Conservation (phyloP, 2,329 filamentous ascomycete genomes). For the Botrytis tulipae region DNA sequence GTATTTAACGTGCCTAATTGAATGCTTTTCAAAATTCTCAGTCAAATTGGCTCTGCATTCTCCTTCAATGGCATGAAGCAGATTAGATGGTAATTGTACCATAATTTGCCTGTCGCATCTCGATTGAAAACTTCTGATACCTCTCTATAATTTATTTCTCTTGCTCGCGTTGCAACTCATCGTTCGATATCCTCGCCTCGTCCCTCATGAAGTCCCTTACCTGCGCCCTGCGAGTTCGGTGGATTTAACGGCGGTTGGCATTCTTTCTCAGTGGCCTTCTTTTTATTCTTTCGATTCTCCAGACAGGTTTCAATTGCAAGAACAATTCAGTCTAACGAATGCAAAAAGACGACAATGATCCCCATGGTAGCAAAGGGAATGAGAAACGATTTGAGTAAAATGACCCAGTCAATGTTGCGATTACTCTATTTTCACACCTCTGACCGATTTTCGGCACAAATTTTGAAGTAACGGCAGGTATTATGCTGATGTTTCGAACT, state of each 20-base stretch:
- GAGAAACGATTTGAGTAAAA: no score
- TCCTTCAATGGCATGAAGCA: background rate
- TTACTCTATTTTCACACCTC: background rate
- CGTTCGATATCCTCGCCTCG: background rate
- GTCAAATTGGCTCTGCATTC: background rate
- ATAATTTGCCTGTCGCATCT: background rate
- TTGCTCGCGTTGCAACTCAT: background rate
- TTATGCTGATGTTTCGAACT: no score
- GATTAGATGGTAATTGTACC: background rate
- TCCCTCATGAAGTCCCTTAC: background rate
- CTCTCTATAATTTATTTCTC: rapidly evolving
- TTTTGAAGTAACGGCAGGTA: background rate
- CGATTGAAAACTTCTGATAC: rapidly evolving
- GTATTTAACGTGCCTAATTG: background rate
- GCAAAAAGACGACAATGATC: no score
- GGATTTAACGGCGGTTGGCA: no score
- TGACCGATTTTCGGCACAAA: background rate
- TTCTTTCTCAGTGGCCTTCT: background rate
- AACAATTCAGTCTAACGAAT: no score
- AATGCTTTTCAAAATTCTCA: background rate
- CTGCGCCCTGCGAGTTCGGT: background rate
- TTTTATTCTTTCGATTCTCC: background rate
- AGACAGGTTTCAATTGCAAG: background rate
- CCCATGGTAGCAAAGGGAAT: no score
- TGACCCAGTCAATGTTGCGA: background rate